Conservation (phyloP, 1,139 yeast genomes). For the Pichia norvegensis region DNA sequence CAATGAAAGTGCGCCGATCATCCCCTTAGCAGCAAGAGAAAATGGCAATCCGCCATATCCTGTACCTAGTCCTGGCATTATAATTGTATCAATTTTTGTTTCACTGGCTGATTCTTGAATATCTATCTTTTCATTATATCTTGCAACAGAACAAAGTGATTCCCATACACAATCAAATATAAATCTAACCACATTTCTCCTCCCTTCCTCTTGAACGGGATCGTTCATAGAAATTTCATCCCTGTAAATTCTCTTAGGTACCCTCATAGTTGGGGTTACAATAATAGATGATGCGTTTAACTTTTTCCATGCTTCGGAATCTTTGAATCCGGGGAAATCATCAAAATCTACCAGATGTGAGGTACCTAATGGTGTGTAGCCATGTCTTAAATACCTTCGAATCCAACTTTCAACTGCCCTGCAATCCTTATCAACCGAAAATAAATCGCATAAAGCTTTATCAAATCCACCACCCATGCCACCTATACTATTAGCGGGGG, state of each 20-base stretch:
- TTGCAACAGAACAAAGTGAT: conserved; percentile 27
- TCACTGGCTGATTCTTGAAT: conserved; percentile 24
- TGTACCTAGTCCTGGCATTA: conserved; percentile 44
- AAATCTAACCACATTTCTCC: conserved; percentile 18
- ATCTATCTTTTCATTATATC: conserved; percentile 17
- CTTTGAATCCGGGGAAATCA: conserved; percentile 10
- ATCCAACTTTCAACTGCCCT: conserved; percentile 16
- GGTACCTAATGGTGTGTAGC: conserved; percentile 30
- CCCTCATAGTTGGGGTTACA: conserved; percentile 44
- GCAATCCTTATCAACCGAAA: conserved; percentile 22
- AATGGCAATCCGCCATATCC: conserved; percentile 41
- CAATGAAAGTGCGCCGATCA: conserved; percentile 27
- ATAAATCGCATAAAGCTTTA: conserved; percentile 32
- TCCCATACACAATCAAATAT: conserved; percentile 44
- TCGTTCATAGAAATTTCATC: conserved; percentile 12
- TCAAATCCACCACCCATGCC: conserved; percentile 48
- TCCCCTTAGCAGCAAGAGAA: conserved; percentile 30
- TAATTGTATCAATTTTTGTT: conserved; percentile 26
- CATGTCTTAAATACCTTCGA: conserved; percentile 15
- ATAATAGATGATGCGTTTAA: conserved; percentile 30
- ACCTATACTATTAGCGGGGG: conserved; percentile 50
- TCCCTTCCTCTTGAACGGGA: background rate
- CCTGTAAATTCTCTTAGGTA: conserved; percentile 27
- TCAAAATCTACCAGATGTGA: conserved; percentile 27
- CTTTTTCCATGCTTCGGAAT: conserved; percentile 25